Base-by-base conservation (phyloP, 2,329 filamentous ascomycete species). In the Aspergillus neoniger region DNA sequence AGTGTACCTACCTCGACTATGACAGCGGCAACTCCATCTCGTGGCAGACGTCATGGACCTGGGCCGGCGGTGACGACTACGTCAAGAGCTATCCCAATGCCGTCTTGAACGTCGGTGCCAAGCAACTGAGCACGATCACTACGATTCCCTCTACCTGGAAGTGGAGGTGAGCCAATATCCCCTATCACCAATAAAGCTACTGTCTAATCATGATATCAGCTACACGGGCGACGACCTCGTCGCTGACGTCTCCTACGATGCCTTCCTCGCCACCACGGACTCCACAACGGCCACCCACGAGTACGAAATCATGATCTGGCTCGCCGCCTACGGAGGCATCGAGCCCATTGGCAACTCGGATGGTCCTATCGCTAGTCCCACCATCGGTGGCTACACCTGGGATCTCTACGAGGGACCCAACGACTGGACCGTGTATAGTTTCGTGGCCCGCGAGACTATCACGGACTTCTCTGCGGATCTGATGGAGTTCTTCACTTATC, bases 231-330 rank as follows among this genome's bases (percentile, higher is more conserved):
- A 68, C 41, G 63, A 74, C 48, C 69, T 85, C 39, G 71, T 82
- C 39, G 82, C 82, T 49, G 80, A 87, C 65, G 85, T 87, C 9
- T 78, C 83, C 10, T 86, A 85, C 67, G 83, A 86, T 67, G 54
- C 53, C 23, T 65, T 66, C 52, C 72, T 86, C 23, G 86, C 86
- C 71, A 77, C 81, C 0, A 74, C 74, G 17, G 77, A 73, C 25
- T 68, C 65, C 43, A 77, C 81, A 0, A 74, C 74, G n/a, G 77
- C 73, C 32, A 67, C 65, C 39, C 69, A 78, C 10, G 74, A 82
- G 59, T 86, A 83, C 69, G 85, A 87, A 70, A 73, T 87, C 64
- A 88, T 88, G 85, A 80, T 88, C 63, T 88, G 85, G 85, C 75
- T 85, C 25, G 80, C 76, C 8, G 80, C 80, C 32, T 72, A 84